Evolutionary conservation across 371 early-diverging fungal species (phyloP).

Genomic region (Blakeslea trispora): DNA sequence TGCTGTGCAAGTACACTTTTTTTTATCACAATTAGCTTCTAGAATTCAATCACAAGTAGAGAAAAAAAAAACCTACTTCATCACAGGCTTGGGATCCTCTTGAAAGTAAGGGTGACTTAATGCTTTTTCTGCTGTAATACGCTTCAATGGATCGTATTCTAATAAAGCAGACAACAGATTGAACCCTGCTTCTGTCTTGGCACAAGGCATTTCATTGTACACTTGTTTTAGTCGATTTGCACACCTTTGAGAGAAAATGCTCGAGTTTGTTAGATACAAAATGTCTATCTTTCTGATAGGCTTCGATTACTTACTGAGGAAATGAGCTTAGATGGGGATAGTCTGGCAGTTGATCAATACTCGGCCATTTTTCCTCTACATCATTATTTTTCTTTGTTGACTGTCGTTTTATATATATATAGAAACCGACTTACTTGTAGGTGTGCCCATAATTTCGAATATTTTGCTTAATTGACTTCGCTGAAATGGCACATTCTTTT

Average conservation of each 20-base stretch:
- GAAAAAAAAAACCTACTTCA: constrained; percentile 62
- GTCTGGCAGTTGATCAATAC: constrained; percentile 75
- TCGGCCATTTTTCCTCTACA: constrained; percentile 81
- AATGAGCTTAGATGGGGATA: constrained; percentile 59
- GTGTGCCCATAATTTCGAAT: constrained; percentile 87
- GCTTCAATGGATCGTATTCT: constrained; percentile 89
- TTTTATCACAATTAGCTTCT: neutral
- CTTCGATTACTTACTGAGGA: constrained; percentile 63
- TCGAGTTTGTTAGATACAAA: neutral
- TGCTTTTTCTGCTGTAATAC: constrained; percentile 90
- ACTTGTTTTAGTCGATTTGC: constrained; percentile 46
- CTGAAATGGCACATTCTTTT: constrained; percentile 90
- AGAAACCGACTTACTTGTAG: constrained; percentile 64
- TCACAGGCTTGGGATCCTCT: constrained; percentile 83
- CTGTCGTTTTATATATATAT: no score
- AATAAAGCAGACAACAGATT: constrained; percentile 81
- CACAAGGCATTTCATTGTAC: constrained; percentile 48
- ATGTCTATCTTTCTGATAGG: no score
- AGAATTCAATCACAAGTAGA: no score
- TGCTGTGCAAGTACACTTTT: constrained; percentile 61
- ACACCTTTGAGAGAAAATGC: no score
- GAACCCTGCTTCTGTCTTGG: constrained; percentile 67
- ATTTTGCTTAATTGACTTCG: constrained; percentile 88
- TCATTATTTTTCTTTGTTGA: no score
- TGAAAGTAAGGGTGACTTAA: constrained; percentile 89